Conservation (phyloP, 2,329 filamentous ascomycete genomes). For the Xylaria sp. region DNA sequence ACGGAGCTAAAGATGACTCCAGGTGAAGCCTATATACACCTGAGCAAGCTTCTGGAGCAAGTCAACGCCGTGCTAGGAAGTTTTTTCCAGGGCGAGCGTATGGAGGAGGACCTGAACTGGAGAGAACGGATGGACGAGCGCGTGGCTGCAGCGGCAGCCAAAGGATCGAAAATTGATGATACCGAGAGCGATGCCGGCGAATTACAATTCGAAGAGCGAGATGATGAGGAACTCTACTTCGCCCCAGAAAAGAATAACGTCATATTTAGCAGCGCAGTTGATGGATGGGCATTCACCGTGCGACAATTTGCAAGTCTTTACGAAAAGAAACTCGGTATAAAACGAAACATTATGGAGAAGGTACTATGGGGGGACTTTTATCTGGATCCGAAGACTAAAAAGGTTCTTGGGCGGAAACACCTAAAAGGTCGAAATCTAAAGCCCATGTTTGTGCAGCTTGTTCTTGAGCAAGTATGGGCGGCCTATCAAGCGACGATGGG, state of each 20-base stretch:
- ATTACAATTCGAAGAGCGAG: constrained; percentile 81
- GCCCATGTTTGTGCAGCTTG: constrained; percentile 96
- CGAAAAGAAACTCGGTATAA: constrained; percentile 96
- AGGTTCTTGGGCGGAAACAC: constrained; percentile 88
- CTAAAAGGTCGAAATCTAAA: constrained; percentile 90
- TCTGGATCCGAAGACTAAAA: constrained; percentile 94
- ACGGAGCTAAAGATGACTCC: constrained; percentile 96
- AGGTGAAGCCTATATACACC: constrained; percentile 83
- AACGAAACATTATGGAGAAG: constrained; percentile 84
- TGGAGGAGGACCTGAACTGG: constrained; percentile 98
- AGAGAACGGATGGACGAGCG: constrained; percentile 89
- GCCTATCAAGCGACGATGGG: constrained; percentile 90
- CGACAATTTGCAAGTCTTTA: constrained; percentile 92
- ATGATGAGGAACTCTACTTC: constrained; percentile 98
- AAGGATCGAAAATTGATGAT: constrained; percentile 56
- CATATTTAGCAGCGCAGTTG: constrained; percentile 96
- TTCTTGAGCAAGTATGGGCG: constrained; percentile 94
- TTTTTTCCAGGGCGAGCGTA: constrained; percentile 96
- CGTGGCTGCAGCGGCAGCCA: constrained; percentile 72
- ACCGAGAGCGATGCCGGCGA: constrained; percentile 62
- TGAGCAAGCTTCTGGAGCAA: constrained; percentile 89
- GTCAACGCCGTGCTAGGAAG: constrained; percentile 97
- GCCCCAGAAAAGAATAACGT: constrained; percentile 98
- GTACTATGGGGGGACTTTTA: constrained; percentile 98
- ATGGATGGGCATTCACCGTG: constrained; percentile 99